phyloP scores from a whole-genome alignment of 495 filamentous ascomycete genomes.

The Aspergillus sclerotiicarbonarius region DNA sequence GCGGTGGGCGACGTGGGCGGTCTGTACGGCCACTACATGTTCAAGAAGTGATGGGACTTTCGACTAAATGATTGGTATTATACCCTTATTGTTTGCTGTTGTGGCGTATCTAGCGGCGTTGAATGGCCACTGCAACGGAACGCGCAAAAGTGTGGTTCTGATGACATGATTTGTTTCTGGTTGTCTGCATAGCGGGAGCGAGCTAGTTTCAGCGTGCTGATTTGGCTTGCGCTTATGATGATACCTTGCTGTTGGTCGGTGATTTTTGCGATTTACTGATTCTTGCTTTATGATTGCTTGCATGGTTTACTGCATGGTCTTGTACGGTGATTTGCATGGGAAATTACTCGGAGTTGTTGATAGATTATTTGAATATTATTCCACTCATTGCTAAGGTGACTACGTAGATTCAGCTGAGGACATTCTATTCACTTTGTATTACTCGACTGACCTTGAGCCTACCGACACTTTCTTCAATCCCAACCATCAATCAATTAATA shows the following conservation, averaged over 20 bases:
- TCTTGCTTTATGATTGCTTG: background rate
- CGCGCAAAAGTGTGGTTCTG: conserved; percentile 15
- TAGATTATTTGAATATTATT: no score
- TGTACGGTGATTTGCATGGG: no score
- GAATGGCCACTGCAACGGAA: conserved; percentile 2
- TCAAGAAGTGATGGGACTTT: conserved; percentile 53
- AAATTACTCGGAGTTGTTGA: no score
- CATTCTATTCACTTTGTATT: no score
- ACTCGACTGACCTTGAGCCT: no score
- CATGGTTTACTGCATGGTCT: background rate
- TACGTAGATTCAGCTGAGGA: no score
- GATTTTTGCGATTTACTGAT: background rate
- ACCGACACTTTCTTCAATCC: no score
- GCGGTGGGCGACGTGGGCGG: conserved; percentile 75
- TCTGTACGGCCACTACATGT: conserved; percentile 87
- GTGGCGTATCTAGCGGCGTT: conserved; percentile 13
- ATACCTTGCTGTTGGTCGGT: conserved; percentile 11
- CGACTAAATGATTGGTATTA: conserved; percentile 12
- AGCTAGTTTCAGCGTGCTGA: conserved; percentile 20
- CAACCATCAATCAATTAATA: no score
- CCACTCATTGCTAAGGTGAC: no score
- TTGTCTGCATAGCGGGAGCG: conserved; percentile 31
- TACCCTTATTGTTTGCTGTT: conserved; percentile 20
- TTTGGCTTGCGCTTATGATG: conserved; percentile 12
- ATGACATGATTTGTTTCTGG: conserved; percentile 8